Base-by-base conservation (phyloP, 2,329 filamentous ascomycete genomes). In the Knoxdaviesia proteae region DNA sequence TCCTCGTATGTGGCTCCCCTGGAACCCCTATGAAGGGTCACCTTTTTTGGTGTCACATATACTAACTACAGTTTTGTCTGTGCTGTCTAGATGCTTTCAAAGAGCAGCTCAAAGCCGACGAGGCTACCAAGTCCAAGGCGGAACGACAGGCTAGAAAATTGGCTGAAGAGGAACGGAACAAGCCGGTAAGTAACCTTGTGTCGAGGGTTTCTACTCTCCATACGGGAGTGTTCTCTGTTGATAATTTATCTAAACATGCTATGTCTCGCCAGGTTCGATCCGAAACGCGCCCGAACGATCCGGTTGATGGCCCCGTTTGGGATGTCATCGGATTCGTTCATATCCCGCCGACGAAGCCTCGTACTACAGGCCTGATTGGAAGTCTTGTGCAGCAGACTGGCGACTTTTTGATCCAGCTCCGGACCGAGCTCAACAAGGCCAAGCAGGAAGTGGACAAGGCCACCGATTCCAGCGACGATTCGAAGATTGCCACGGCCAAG, bases 321-420 rank as follows among this genome's bases (percentile, higher is more conserved):
- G 69, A 74, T 50, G 59, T 63, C 0, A 61, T 68, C 46, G 67
- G 66, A 11, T 61, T 68, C 39, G 61, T 71, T 9, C 53, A 65
- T 43, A 54, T 71, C 45, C 63, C 68, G n/a, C 53, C 58, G 34
- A 50, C 55, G 46, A 56, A 59, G 51, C 52, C 52, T 35, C 53
- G 57, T 47, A 58, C 56, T 1, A 62, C 56, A 31, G 50, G 56
- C 7, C 47, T 61, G 6, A 64, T 67, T 43, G 65, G 66, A 29
- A 53, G 54, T 11, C 61, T 63, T 6, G 68, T 73, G 11, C 66
- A 69, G 44, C 60, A 63, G 33, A 68, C 68, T 37, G 65, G 67
- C 31, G 64, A 68, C 34, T 60, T 63, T 29, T 58, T 72, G 43
- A 65, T 67, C 40, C 61, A 61, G 45, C 54, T 70, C 6, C 64